A percentile compares a stretch with the other conserved stretches of the same genome.
Conservation (phyloP, 306 rosid species). For the Herpetospermum pedunculosum region DNA sequence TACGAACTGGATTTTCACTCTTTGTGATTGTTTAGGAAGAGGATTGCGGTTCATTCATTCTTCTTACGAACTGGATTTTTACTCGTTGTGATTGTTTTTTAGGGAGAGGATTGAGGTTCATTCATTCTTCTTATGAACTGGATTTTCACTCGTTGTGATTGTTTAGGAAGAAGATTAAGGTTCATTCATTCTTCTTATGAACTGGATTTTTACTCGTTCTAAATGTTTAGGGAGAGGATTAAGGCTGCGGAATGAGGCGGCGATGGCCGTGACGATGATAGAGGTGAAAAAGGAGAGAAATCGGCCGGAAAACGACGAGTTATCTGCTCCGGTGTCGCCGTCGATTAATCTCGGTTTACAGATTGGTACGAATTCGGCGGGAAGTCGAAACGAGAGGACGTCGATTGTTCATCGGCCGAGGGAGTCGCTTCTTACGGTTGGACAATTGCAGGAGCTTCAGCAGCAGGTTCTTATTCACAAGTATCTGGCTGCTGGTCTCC, state of each 20-base stretch:
- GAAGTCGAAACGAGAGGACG: neutral
- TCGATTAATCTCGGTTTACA: conserved; percentile 26
- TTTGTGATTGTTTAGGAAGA: no score
- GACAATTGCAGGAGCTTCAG: conserved; percentile 52
- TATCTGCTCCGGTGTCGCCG: conserved; percentile 12
- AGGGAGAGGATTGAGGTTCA: no score
- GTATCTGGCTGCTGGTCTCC: conserved; percentile 30
- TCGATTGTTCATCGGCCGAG: neutral
- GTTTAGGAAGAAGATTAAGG: no score
- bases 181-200: no score
- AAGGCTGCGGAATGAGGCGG: conserved; percentile 29
- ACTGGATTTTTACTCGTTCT: neutral
- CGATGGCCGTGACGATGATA: conserved; percentile 14
- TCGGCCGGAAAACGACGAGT: conserved; percentile 16
- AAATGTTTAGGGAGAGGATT: conserved; percentile 5
- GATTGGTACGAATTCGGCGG: conserved; percentile 16
- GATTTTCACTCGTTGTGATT: no score
- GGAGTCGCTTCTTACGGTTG: conserved; percentile 27
- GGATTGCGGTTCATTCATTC: no score
- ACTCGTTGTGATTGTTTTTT: no score
- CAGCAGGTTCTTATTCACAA: conserved; percentile 48
- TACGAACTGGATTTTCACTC: no score
- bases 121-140: no score
- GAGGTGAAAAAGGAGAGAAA: conserved; percentile 12
- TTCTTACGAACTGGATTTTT: no score